These are phyloP conservation scores for Suhomyces bokatorum DNA, from an alignment of 1,139 yeast genomes.

Conservation along the genomic window DNA sequence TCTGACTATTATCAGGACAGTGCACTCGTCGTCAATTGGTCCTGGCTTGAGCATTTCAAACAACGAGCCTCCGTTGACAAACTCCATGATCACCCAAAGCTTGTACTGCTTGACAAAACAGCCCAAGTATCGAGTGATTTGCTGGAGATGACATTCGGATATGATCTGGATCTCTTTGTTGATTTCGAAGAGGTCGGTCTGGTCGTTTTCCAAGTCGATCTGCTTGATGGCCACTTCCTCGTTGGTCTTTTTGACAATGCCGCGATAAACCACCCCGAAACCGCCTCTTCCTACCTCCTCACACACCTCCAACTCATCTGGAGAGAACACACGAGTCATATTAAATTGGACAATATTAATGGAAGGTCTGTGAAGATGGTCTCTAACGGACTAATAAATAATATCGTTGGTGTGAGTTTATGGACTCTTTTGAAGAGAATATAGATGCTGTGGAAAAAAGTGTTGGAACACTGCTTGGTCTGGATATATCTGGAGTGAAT, in stretches of 20 bases:
- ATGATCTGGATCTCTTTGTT: conserved; percentile 77
- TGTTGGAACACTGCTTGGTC: too few species aligned
- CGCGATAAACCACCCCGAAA: conserved; percentile 83
- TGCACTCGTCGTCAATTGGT: conserved; percentile 45
- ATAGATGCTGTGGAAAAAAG: too few species aligned
- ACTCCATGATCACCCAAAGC: conserved; percentile 87
- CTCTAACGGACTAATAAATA: too few species aligned
- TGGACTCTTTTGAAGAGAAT: too few species aligned
- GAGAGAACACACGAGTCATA: conserved; percentile 26
- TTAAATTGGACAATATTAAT: background rate
- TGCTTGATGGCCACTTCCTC: conserved; percentile 66
- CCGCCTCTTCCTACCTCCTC: conserved; percentile 88
- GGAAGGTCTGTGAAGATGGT: too few species aligned
- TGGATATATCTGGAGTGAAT: too few species aligned
- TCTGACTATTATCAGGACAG: conserved; percentile 56
- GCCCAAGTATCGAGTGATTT: conserved; percentile 76
- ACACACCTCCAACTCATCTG: conserved; percentile 52
- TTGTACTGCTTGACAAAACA: conserved; percentile 78
- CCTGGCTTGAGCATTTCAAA: conserved; percentile 67
- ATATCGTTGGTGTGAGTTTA: too few species aligned
- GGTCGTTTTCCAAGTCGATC: conserved; percentile 77
- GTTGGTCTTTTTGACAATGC: conserved; percentile 53
- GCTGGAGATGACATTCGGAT: conserved; percentile 68
- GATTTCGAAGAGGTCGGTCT: conserved; percentile 74
- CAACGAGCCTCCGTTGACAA: conserved; percentile 80